Percentiles rank a stretch among this genome's conserved stretches.
These are phyloP conservation scores for Boletus bicolor DNA, from an alignment of 768 basidiomycete species.

Conservation along the genomic window DNA sequence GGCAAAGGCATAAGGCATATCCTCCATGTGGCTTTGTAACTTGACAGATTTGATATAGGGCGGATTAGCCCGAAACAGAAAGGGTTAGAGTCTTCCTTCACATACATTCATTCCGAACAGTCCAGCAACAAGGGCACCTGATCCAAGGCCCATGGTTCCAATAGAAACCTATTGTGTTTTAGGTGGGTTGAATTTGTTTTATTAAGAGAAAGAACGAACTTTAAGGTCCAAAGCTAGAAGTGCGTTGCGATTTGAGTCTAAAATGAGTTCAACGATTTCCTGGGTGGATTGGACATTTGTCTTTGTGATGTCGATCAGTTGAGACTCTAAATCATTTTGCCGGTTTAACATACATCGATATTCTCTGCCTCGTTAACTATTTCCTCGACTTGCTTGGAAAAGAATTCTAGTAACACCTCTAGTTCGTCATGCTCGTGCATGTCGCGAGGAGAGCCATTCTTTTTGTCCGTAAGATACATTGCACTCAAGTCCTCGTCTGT, in stretches of 20 bases:
- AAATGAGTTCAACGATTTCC: constrained; percentile 94
- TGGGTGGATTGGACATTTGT: constrained; percentile 95
- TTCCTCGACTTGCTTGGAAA: constrained; percentile 95
- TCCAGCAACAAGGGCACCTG: constrained; percentile 86
- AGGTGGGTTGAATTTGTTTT: background rate
- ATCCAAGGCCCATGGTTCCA: constrained; percentile 87
- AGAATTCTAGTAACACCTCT: constrained; percentile 90
- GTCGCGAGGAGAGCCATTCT: constrained; percentile 55
- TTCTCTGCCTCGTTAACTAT: constrained; percentile 91
- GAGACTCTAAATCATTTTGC: background rate
- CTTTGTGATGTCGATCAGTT: constrained; percentile 27
- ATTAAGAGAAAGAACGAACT: constrained; percentile 37
- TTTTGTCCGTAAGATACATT: constrained; percentile 93
- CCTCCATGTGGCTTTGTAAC: constrained; percentile 76
- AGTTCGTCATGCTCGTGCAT: constrained; percentile 87
- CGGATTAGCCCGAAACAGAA: constrained; percentile 25
- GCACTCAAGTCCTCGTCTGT: constrained; percentile 90
- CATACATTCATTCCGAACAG: constrained; percentile 96
- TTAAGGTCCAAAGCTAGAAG: constrained; percentile 89
- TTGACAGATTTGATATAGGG: constrained; percentile 32
- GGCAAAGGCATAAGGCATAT: constrained; percentile 70
- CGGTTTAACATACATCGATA: constrained; percentile 57
- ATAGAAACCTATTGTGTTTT: constrained; percentile 70
- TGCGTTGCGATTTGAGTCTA: constrained; percentile 94
- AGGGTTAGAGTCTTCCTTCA: constrained; percentile 17